Evolutionary conservation across 768 basidiomycete species (phyloP), one percentile per base, ranked within the genome.

Genomic region (Crepidotus variabilis): DNA sequence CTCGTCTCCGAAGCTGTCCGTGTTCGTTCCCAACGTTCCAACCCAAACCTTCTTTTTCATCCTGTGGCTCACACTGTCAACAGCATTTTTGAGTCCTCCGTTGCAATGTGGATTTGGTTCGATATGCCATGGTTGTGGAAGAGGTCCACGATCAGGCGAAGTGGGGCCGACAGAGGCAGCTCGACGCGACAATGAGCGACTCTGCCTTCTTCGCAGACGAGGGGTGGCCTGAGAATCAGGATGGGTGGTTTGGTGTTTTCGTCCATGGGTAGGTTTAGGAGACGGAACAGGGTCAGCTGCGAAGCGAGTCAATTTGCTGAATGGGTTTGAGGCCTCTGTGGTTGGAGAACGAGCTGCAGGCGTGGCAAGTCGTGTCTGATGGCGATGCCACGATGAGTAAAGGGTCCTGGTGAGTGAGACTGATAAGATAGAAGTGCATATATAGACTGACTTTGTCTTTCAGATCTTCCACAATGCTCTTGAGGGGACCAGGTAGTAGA

Each of bases 61-160:
- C 48, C 87, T 73, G 10, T 80, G 77, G 39, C 78, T 76, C 50
- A 91, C 82, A 61, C 86, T 87, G 32, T 84, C 80, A 2, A 94
- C 67, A 18, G 92, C 92, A 60, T 94, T 94, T 65, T 88, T 87
- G 50, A 94, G 75, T 9, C 92, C 92, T 14, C 90, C 90, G 61
- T 94, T 94, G 62, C 87, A 85, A 61, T 88, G 88, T 0, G 83
- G 77, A 63, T 91, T 92, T 11, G 72, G 70, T 52, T 80, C 80
- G 57, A 81, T 69, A 51, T 77, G 75, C 76, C 78, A 81, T 28
- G 63, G 53, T 6, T 76, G 74, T 18, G 65, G 36, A 14, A 51
- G 32, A 32, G 43, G 54, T 48, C 59, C 58, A 21, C 28, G 10
- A 3, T 49, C 23, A 1, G 62, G 52, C 1, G 64, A 56, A 18